These are phyloP conservation scores for Talaromyces borbonicus DNA, from an alignment of 495 filamentous ascomycete species.

Conservation along the genomic window DNA sequence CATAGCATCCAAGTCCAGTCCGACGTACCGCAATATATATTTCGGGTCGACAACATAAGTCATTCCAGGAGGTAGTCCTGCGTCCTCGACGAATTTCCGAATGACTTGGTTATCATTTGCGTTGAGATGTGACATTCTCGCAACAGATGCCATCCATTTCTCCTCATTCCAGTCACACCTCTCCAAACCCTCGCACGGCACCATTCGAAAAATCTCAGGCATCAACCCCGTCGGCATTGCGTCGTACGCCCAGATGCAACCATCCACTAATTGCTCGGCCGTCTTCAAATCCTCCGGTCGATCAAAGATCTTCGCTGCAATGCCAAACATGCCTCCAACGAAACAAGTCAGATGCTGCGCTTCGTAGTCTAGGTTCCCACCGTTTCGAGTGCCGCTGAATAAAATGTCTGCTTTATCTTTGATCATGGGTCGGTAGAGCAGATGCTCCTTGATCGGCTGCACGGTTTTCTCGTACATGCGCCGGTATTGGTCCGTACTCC, in stretches of 20 bases:
- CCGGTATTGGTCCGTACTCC: constrained; percentile 63
- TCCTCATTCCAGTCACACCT: constrained; percentile 47
- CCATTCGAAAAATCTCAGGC: constrained; percentile 48
- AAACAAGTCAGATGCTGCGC: constrained; percentile 53
- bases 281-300: constrained; percentile 42
- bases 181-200: constrained; percentile 36
- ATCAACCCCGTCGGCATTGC: constrained; percentile 47
- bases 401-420: constrained; percentile 67
- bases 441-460: constrained; percentile 58
- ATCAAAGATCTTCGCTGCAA: constrained; percentile 51
- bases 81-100: constrained; percentile 28
- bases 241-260: constrained; percentile 53
- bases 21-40: constrained; percentile 58
- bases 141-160: constrained; percentile 28
- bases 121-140: constrained; percentile 12
- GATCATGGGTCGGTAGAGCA: constrained; percentile 76
- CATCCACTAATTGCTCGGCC: constrained; percentile 45
- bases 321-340: constrained; percentile 50
- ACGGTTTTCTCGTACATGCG: constrained; percentile 68
- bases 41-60: constrained; percentile 44
- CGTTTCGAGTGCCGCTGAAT: constrained; percentile 48
- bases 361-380: constrained; percentile 25
- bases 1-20: too few species aligned
- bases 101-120: constrained; percentile 22
- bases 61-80: constrained; percentile 49